Base-by-base conservation (phyloP, 1,284 basidiomycete species). In the Trametes polyzona region DNA sequence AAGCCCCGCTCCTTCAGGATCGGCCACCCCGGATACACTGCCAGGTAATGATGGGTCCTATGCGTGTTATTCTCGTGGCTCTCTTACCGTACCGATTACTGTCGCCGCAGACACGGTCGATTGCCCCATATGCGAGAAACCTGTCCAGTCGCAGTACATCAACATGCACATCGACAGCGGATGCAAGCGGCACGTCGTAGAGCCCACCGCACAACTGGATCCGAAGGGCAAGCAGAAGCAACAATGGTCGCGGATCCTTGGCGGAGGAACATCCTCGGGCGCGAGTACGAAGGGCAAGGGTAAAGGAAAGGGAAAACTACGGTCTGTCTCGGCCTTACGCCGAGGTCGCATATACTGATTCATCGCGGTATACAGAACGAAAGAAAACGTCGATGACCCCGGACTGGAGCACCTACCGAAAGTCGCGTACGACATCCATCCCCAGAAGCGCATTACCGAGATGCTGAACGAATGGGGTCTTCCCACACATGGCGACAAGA, bases 161-260 rank as follows among this genome's bases (percentile, higher is more conserved):
- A 88, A 90, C 64, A 55, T 63, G 5, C 88, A 90, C 63, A 74
- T 90, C 42, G 88, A 89, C 64, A 79, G 76, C 47, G 71, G 72
- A 6, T 87, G 83, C 67, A 77, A 73, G 50, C 58, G 61, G 11
- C 57, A 70, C 24, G 61, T 69, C 37, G 57, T 41, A 21, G 48
- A 63, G 12, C 32, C 1, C 14, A 49, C 2, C 35, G 30, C n/a
- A 39, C 40, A 12, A 19, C 17, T 40, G 16, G 54, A 24, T 14
- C 14, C 49, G 3, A 69, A 68, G 55, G 67, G 60, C 44, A 70
- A 70, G 32, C 69, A 74, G 61, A 69, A 72, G 54, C 59, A 72
- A 37, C 70, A 72, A 17, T 87, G 86, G 86, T 76, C 74, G n/a
- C 80, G 78, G 58, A 58, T 88, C 11, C 77, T 88, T 67, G 65